Base-by-base conservation (phyloP, 257 asterid species). In the Thymus mandschuricus region DNA sequence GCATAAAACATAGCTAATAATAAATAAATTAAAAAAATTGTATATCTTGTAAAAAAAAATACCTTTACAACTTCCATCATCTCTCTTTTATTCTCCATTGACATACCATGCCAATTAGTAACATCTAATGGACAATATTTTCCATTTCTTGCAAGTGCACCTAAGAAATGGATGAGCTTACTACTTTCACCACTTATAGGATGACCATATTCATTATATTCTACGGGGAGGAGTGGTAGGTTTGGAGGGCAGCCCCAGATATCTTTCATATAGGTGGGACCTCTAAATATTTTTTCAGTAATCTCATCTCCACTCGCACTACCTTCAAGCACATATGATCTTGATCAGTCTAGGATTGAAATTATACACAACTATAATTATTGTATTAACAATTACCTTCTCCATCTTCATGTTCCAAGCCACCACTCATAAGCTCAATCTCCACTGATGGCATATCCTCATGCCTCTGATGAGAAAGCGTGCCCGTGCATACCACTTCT, bases 121-220 rank as follows among this genome's bases (percentile, higher is more conserved):
- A 68, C 28, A 68, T 52, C 63, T 11, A 68, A 21, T 35, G 63
- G 63, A 68, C 72, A 68, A 68, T 52, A 67, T 67, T 27, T 51
- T 35, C 72, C 72, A 35, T 67, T 67, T 67, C 72, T 67, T 21
- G 72, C 62, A 15, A 67, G 50, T 15, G 51, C 3, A 50, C 60
- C 72, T 35, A 67, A 67, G 62, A 51, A 50, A 67, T 67, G 72
- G 11, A 27, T 8, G 9, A 67, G 46, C 28, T 3, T n/a, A 11
- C 72, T 67, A 51, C 1, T 15, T 1, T 67, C 15, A 15, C 72
- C 72, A 67, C 27, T 45, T 6, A 67, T 35, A 33, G 62, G 62
- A 10, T 67, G 62, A 4, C 49, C 72, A 21, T 11, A 67, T 27
- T 50, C 27, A 51, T 67, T 68, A 52, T 15, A 51, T 6, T 34